Conservation (phyloP, 139 green algal species). For the Chlorella sorokiniana region DNA sequence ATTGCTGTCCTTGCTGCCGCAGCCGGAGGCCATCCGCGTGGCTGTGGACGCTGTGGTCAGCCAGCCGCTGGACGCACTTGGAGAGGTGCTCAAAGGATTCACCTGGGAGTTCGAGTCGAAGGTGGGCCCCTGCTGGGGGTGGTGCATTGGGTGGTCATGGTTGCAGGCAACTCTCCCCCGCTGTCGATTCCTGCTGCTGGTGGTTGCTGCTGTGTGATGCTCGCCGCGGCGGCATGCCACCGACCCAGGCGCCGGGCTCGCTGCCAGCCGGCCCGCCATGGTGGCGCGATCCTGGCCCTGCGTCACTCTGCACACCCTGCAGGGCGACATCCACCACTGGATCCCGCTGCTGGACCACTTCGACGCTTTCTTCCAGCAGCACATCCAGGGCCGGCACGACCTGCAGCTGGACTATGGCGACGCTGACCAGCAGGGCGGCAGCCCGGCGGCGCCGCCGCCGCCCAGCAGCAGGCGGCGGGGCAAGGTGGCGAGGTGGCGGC, state of each 20-base stretch:
- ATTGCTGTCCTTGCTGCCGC: constrained; percentile 7
- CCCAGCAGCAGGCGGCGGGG: background rate
- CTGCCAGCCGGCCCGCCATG: background rate
- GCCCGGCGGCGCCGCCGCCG: background rate
- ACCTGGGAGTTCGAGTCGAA: constrained; percentile 77
- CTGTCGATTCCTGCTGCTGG: too few relatives aligned
- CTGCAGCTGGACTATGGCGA: constrained; percentile 55
- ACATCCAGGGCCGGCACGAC: constrained; percentile 62
- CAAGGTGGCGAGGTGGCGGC: background rate
- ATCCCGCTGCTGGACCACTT: constrained; percentile 85
- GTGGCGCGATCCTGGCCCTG: background rate
- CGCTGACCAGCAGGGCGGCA: background rate
- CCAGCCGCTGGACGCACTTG: constrained; percentile 48
- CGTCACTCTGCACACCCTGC: background rate
- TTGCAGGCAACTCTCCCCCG: background rate
- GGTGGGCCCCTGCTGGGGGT: constrained; percentile 37
- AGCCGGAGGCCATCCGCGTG: constrained; percentile 63
- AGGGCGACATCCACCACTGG: constrained; percentile 95
- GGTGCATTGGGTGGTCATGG: background rate
- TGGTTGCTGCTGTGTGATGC: background rate
- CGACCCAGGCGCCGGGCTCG: background rate
- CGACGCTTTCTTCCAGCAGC: constrained; percentile 79
- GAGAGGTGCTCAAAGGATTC: constrained; percentile 65
- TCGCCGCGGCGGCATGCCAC: background rate
- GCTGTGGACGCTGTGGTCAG: constrained; percentile 57